Evolutionary conservation across 768 basidiomycete genomes (phyloP), one percentile per base, ranked within the genome.

Genomic region (Lentinula edodes): DNA sequence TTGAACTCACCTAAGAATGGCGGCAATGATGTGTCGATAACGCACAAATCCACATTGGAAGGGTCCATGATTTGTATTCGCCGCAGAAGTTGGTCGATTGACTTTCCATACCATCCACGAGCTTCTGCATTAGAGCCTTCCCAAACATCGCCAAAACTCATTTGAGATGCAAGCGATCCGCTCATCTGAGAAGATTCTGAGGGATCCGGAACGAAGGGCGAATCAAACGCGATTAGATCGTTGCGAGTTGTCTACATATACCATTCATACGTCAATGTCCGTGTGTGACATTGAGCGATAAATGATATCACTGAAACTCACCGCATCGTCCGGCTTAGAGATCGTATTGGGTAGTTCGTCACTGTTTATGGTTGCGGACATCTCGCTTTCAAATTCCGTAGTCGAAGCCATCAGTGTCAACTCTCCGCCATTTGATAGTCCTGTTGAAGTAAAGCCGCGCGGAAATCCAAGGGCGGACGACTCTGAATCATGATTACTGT

Each of bases 151-250:
- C 66, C 66, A 32, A 60, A 46, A 32, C 51, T 28, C 8, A 36
- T 36, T 36, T 35, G 5, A 52, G 28, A 35, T 52, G 6, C 32
- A 12, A 23, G n/a, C 34, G 34, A 5, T n/a, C 32, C 52, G 5
- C 15, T 48, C 5, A 15, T 61, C 65, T 43, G 46, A 61, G 15
- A 45, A 18, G 57, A 59, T 46, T 53, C 70, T 23, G 65, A 42
- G 23, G 77, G 76, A 62, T 87, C 86, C 7, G 77, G 69, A 46
- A 83, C 74, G 73, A 87, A 87, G 2, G 90, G 88, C 1, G 87
- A 84, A 69, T 93, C 90, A 42, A 93, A 80, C 8, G 84, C 76
- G 63, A 93, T 91, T 52, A 93, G 81, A 73, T 92, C 88, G 18
- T 71, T 52, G 13, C 41, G 55, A 41, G 41, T 15, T 23, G 41